Conservation (phyloP, 441 rosid species). For the Francoa sonchifolia region DNA sequence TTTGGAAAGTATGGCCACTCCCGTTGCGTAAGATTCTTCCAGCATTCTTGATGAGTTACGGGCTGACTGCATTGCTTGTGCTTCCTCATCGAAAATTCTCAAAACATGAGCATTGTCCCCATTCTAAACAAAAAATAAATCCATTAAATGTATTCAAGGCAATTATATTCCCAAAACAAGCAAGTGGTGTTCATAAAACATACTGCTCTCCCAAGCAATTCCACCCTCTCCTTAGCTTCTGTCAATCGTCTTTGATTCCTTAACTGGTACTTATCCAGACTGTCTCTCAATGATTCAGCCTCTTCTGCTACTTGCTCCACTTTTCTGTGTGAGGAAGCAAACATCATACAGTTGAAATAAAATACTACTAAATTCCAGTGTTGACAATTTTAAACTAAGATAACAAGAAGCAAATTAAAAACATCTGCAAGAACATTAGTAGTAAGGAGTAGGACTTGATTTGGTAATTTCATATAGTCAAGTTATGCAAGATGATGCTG, state of each 20-base stretch:
- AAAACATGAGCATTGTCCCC: slow-evolving; percentile 73
- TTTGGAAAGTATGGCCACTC: slow-evolving; percentile 69
- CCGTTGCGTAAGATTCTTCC: slow-evolving; percentile 70
- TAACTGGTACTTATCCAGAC: slow-evolving; percentile 51
- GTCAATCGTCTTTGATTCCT: slow-evolving; percentile 59
- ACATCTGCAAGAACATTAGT: no score
- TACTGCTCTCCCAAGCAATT: slow-evolving; percentile 76
- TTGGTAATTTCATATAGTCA: no score
- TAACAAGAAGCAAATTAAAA: no score
- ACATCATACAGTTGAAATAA: neutral
- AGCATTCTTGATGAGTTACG: slow-evolving; percentile 71
- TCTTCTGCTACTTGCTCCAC: slow-evolving; percentile 86
- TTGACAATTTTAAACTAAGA: no score
- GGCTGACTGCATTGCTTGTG: slow-evolving; percentile 90
- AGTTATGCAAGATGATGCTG: no score
- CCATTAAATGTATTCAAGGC: neutral
- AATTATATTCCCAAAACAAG: neutral
- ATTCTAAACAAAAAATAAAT: slow-evolving; percentile 29
- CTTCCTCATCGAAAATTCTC: slow-evolving; percentile 86
- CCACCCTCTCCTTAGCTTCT: slow-evolving; percentile 85
- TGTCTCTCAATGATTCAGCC: slow-evolving; percentile 63
- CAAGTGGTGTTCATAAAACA: slow-evolving; percentile 9
- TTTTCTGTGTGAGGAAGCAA: slow-evolving; percentile 38
- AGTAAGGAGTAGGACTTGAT: no score
- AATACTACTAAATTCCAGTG: neutral